Conservation (phyloP, 768 basidiomycete genomes). For the Multifurca ochricompacta region DNA sequence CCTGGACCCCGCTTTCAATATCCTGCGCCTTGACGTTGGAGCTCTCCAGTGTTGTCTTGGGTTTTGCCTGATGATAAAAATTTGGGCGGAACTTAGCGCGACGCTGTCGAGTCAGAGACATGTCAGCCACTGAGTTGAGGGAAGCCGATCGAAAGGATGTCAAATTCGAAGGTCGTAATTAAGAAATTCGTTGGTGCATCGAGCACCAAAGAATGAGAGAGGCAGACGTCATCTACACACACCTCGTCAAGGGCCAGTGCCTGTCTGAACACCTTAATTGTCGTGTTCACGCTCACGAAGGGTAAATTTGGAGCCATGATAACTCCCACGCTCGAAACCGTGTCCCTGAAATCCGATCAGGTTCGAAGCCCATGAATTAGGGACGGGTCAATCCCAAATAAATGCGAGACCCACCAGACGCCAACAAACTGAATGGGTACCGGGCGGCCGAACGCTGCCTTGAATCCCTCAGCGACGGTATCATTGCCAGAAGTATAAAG, state of each 20-base stretch:
- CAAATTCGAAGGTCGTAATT: too few species aligned
- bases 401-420: conserved; percentile 46
- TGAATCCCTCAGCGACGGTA: conserved; percentile 55
- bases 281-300: conserved; percentile 53
- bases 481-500: conserved; percentile 51
- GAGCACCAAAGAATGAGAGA: conserved; percentile 33
- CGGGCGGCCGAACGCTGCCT: conserved; percentile 57
- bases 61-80: conserved; percentile 44
- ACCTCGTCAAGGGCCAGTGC: conserved; percentile 76
- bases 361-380: neutral
- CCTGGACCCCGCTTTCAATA: too few species aligned
- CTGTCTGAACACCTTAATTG: conserved; percentile 67
- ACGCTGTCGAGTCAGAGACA: conserved; percentile 34
- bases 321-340: conserved; percentile 68
- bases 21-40: too few species aligned
- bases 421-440: conserved; percentile 75
- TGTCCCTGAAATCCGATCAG: conserved; percentile 55
- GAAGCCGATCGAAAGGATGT: too few species aligned
- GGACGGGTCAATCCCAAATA: neutral
- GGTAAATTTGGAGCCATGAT: conserved; percentile 54
- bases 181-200: too few species aligned
- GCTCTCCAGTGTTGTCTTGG: conserved; percentile 11
- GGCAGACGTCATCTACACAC: conserved; percentile 12
- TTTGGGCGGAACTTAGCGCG: conserved; percentile 60
- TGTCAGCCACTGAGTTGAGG: neutral